These are phyloP conservation scores for Saccharomyces hybrid DNA, from an alignment of 1,139 yeast genomes.

Conservation along the genomic window DNA sequence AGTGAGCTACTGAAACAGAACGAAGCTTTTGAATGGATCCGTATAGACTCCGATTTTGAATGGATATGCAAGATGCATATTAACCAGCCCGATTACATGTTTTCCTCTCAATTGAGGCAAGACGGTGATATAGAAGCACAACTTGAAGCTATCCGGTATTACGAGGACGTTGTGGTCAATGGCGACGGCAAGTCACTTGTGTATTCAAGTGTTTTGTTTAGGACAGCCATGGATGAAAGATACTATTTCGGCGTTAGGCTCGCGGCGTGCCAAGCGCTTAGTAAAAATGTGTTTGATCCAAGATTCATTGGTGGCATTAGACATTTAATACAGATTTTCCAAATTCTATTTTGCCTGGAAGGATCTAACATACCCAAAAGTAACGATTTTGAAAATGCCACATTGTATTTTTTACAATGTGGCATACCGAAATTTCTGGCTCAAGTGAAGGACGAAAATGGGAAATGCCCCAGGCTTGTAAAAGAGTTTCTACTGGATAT, in stretches of 20 bases:
- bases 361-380: constrained; percentile 61
- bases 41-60: constrained; percentile 94
- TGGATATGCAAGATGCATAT: constrained; percentile 84
- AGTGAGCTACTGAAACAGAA: constrained; percentile 33
- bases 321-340: constrained; percentile 66
- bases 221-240: constrained; percentile 76
- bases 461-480: constrained; percentile 59
- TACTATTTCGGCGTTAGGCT: constrained; percentile 85
- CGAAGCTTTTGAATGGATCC: constrained; percentile 95
- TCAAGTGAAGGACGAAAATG: constrained; percentile 50
- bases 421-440: constrained; percentile 61
- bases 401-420: constrained; percentile 60
- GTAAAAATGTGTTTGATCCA: constrained; percentile 28
- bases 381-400: constrained; percentile 67
- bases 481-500: constrained; percentile 60
- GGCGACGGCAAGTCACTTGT: constrained; percentile 47
- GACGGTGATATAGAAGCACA: constrained; percentile 98
- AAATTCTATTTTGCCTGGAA: constrained; percentile 63
- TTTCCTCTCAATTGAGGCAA: constrained; percentile 83
- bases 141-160: constrained; percentile 69
- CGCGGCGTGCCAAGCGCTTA: constrained; percentile 78
- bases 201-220: constrained; percentile 68
- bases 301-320: constrained; percentile 58
- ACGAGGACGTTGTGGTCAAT: constrained; percentile 39
- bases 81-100: constrained; percentile 93